Base-by-base conservation (phyloP, 2,329 filamentous ascomycete genomes). In the Ophiostoma ulmi region DNA sequence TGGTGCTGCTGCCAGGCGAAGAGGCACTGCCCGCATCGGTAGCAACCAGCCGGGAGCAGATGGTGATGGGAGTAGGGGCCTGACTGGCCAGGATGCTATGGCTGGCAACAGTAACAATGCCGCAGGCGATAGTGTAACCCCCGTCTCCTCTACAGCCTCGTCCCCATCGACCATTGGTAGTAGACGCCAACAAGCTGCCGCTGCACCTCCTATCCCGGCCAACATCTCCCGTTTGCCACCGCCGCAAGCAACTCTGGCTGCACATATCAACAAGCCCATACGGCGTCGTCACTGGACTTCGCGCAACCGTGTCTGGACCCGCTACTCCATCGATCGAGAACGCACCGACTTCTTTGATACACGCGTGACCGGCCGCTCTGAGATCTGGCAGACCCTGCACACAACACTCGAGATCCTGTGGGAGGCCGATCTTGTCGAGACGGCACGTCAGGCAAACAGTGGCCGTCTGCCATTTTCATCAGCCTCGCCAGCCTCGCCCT, bases 341-440 rank as follows among this genome's bases (percentile, higher is more conserved):
- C 87, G 94, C 67, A 81, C 81, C 67, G 93, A 93, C 73, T 97
- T 96, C 83, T 98, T 97, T 79, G 93, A 97, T 73, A 97, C 94
- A 1, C 84, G 93, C 66, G 92, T 96, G 20, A 91, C 90, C 0
- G 93, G 93, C 1, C 85, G 88, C 4, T 76, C 85, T 5, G 92
- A 97, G 79, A 86, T 95, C 36, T 98, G 94, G 94, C 87, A 87
- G 75, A 90, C 91, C 0, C 79, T 97, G 17, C 85, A 85, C 65
- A 82, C 88, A 0, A 90, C 89, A 0, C 83, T 93, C 22, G 86
- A 91, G 72, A 81, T 91, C 7, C 78, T 97, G 73, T 90, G 90
- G 81, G 83, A 84, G 13, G 82, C 84, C 38, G 74, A 75, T 65
- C 38, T 67, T 1, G 66, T 70, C 1, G 55, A 69, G 20, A 70